A percentile compares a stretch with the other conserved stretches of the same genome.
Conservation (phyloP, 495 filamentous ascomycete species). For the Margaritispora aquatica region DNA sequence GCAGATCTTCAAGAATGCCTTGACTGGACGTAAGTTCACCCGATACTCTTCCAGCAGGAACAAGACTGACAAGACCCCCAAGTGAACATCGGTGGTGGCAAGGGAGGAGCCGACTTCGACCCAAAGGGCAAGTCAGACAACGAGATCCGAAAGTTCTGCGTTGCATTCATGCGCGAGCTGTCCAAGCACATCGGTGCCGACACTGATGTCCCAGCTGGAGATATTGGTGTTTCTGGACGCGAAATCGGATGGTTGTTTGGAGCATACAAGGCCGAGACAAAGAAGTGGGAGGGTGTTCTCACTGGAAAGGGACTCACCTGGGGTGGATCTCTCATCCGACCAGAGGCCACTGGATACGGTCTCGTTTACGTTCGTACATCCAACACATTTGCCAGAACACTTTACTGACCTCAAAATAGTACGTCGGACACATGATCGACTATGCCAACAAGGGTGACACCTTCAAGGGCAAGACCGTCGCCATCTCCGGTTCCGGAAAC, state of each 20-base stretch:
- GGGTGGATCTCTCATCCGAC: constrained; percentile 92
- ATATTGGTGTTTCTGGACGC: constrained; percentile 86
- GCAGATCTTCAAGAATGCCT: constrained; percentile 99
- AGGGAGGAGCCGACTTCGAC: constrained; percentile 98
- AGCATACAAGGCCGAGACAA: constrained; percentile 81
- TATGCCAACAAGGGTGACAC: constrained; percentile 73
- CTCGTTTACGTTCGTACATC: constrained; percentile 62
- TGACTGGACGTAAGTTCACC: constrained; percentile 76
- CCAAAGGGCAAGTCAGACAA: constrained; percentile 97
- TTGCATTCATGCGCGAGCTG: constrained; percentile 91
- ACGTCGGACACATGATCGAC: constrained; percentile 93
- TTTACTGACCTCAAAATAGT: constrained; percentile 30
- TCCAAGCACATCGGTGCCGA: constrained; percentile 93
- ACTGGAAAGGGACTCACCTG: constrained; percentile 92
- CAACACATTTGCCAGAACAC: constrained; percentile 15
- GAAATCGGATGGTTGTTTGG: constrained; percentile 96
- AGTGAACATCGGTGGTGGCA: constrained; percentile 96
- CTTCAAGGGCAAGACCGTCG: constrained; percentile 88
- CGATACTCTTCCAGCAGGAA: not conserved
- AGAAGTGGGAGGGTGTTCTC: constrained; percentile 90
- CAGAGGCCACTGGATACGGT: constrained; percentile 95
- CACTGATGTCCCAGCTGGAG: constrained; percentile 91
- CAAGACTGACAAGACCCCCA: not conserved
- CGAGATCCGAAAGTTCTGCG: constrained; percentile 98
- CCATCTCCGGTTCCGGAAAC: constrained; percentile 96